Percentiles rank a stretch among this genome's conserved stretches.
phyloP scores from a whole-genome alignment of 495 filamentous ascomycete genomes.

The Penicillium ochrochloron region DNA sequence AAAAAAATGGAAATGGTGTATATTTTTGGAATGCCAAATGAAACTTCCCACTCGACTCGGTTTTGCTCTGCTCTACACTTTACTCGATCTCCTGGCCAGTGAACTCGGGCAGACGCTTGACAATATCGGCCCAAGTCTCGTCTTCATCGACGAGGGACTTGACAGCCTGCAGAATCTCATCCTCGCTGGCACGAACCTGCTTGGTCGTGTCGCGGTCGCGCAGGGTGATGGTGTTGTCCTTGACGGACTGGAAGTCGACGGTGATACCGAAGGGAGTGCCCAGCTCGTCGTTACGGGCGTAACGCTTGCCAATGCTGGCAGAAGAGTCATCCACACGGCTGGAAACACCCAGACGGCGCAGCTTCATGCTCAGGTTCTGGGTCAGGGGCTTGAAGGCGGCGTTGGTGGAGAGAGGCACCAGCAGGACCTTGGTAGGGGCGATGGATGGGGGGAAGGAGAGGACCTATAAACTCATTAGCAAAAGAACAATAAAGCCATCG shows the following conservation, averaged over 20 bases:
- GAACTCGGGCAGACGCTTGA: conserved; percentile 66
- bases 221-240: conserved; percentile 70
- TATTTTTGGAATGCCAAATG: conserved; percentile 20
- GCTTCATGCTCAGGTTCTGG: conserved; percentile 52
- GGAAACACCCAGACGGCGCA: conserved; percentile 62
- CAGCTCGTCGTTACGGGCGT: conserved; percentile 69
- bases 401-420: conserved; percentile 67
- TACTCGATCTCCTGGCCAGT: conserved; percentile 70
- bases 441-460: conserved; percentile 69
- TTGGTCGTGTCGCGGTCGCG: conserved; percentile 69
- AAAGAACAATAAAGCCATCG: not conserved
- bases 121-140: conserved; percentile 68
- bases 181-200: conserved; percentile 68
- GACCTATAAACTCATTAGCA: conserved; percentile 46
- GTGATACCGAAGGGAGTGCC: conserved; percentile 69
- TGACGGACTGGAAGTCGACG: conserved; percentile 72
- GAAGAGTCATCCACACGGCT: conserved; percentile 69
- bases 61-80: conserved; percentile 17
- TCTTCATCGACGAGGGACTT: conserved; percentile 62
- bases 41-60: not conserved
- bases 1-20: conserved; percentile 25
- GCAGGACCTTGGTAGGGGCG: conserved; percentile 71
- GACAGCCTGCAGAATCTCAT: conserved; percentile 67
- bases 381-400: conserved; percentile 61
- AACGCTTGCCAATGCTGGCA: conserved; percentile 72